A percentile compares a stretch with the other conserved stretches of the same genome.
phyloP scores from a whole-genome alignment of 1,284 basidiomycete species.

The Cystobasidium pallidum region DNA sequence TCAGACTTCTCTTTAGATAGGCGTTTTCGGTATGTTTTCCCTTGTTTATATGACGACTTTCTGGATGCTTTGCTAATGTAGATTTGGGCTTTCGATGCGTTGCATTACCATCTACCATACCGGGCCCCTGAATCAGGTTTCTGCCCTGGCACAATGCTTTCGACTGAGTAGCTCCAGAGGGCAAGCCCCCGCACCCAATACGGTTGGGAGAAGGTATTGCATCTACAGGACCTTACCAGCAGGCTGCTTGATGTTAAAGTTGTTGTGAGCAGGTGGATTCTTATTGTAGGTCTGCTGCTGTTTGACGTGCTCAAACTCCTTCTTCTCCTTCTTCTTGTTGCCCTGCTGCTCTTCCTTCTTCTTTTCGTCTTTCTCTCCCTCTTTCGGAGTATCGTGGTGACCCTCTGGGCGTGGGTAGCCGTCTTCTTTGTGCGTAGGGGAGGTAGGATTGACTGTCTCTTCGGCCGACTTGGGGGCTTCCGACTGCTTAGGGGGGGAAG shows the following conservation, averaged over 20 bases:
- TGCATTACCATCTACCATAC: too few species aligned
- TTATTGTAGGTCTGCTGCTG: slow-evolving; percentile 33
- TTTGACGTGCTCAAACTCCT: slow-evolving; percentile 34
- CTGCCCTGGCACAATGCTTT: too few species aligned
- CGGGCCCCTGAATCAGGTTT: too few species aligned
- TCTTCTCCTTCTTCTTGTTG: slow-evolving; percentile 31
- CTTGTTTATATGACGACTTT: slow-evolving; percentile 7
- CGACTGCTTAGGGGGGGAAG: slow-evolving; percentile 29
- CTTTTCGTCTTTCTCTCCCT: slow-evolving; percentile 23
- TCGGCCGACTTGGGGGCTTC: slow-evolving; percentile 11
- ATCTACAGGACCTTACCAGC: slow-evolving; percentile 35
- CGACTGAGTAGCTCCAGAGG: too few species aligned
- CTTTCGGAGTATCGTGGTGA: neutral
- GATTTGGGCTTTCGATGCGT: too few species aligned
- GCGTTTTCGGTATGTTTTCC: too few species aligned
- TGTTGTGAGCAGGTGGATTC: slow-evolving; percentile 31
- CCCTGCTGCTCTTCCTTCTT: slow-evolving; percentile 25
- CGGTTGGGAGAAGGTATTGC: too few species aligned
- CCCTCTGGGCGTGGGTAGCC: slow-evolving; percentile 35
- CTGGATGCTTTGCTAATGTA: too few species aligned
- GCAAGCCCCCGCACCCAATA: too few species aligned
- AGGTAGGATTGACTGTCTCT: slow-evolving; percentile 6
- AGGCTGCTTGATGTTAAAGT: slow-evolving; percentile 39
- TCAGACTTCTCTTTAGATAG: too few species aligned
- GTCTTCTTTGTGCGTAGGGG: slow-evolving; percentile 10